Conservation (phyloP, 2,329 filamentous ascomycete species). For the Beauveria scarabaeidicola region DNA sequence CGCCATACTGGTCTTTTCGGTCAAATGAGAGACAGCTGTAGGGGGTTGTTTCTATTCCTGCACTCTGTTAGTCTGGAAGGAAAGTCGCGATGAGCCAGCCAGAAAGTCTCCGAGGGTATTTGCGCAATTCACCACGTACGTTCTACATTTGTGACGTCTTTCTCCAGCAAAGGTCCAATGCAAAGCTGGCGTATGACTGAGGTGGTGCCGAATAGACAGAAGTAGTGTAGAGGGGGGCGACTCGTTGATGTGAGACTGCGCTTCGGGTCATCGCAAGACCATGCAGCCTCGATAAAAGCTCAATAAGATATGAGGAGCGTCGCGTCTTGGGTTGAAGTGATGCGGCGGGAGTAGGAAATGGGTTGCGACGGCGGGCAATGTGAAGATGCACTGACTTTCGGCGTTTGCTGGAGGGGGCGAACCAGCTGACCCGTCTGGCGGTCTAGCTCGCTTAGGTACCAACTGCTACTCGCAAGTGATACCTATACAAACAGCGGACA, state of each 20-base stretch:
- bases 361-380: background rate
- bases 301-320: too few relatives aligned
- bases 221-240: background rate
- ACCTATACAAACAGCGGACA: background rate
- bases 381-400: background rate
- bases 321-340: background rate
- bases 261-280: too few relatives aligned
- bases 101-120: too few relatives aligned
- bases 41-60: background rate
- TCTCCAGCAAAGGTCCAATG: background rate
- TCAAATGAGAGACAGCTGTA: background rate
- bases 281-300: background rate
- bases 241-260: background rate
- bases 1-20: constrained; percentile 16
- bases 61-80: background rate
- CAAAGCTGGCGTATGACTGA: background rate
- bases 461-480: background rate
- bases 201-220: background rate
- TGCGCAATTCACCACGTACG: background rate
- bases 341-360: background rate
- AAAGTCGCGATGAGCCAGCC: background rate
- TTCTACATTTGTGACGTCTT: background rate
- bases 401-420: background rate
- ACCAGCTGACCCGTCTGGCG: background rate
- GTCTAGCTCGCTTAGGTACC: background rate